Evolutionary conservation across 176 grass and related monocot genomes (phyloP), one percentile per base, ranked within the genome.

Genomic region (Phoenix roebelenii): DNA sequence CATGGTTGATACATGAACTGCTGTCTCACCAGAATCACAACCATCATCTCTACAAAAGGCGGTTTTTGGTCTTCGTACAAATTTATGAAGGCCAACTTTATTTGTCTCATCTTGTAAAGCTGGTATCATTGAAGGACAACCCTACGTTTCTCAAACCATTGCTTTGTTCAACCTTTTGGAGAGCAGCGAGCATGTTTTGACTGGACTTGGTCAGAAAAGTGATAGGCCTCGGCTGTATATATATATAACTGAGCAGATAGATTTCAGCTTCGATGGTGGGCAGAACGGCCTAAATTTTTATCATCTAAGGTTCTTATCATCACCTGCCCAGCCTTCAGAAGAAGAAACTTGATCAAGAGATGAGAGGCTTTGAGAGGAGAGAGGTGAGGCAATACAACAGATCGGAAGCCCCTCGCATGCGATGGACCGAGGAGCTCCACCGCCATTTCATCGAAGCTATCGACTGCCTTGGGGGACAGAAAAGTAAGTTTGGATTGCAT

Each of bases 341-440:
- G 18, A 25, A 15, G 23, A 26, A 1, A 15, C 18, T 5, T 22
- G 5, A 12, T 58, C 22, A 44, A 50, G 15, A 44, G 19, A 48
- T 16, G 52, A 23, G 73, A 69, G 72, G 87, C 16, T 73, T 75
- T n/a, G 79, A 86, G 52, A 90, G 74, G 72, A 85, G 74, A 69
- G 81, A 81, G 28, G 64, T 89, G 30, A 77, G 93, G 76, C 84
- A 81, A 60, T 98, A 98, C 84, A 91, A 79, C 82, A 66, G 93
- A 7, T 92, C 93, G 1, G 87, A 89, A 15, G 59, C 69, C 29
- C 88, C 84, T 4, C 84, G 93, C 69, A 83, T 98, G 70, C 76
- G 79, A 52, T 98, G 93, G 93, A 92, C 93, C 5, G 84, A 92
- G 71, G 93, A 92, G 64, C 82, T 98, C 5, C 93, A 98, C 60